Base-by-base conservation (phyloP, 306 rosid genomes). In the Gynostemma pentaphyllum region DNA sequence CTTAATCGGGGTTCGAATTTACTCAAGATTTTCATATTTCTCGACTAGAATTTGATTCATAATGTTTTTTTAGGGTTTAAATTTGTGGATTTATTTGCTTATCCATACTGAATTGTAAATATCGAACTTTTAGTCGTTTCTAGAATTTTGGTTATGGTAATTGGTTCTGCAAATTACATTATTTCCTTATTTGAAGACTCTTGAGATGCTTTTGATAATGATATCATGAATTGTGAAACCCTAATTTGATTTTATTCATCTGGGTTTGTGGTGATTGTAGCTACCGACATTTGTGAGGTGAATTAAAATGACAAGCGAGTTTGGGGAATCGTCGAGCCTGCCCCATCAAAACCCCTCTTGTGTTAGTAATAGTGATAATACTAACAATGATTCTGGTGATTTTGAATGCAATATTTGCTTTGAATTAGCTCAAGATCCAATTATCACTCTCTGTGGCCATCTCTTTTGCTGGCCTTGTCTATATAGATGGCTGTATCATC, bases 371-470 rank as follows among this genome's bases (percentile, higher is more conserved):
- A 49, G 42, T 49, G 56, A 65, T 36, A 78, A 61, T 32, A 72
- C 66, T 64, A 54, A 71, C 14, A 84, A 82, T 57, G 95, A 92
- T 9, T 78, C 82, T 0, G 96, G 90, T 5, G 90, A 88, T 76
- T 92, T 92, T 9, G 96, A 92, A 67, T 92, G 99, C 83, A 92
- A 92, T 74, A 88, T 92, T 29, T 92, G 99, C 79, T 84, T 92
- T 6, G 99, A 92, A 42, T 69, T 92, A 70, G 96, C 96, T 2
- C 95, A 88, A 48, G 96, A 92, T 9, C 96, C 99, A 0, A 86
- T 88, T 49, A 82, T 92, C 37, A 88, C 98, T 14, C 85, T 86
- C 3, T 92, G 98, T 16, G 98, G 99, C 23, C 99, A 92, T 50
- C 78, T 92, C 30, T 92, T 73, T 67, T 92, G 96, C 72, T 92